Evolutionary conservation across 768 basidiomycete species (phyloP), one percentile per base, ranked within the genome.

Genomic region (Lepiota venenata): DNA sequence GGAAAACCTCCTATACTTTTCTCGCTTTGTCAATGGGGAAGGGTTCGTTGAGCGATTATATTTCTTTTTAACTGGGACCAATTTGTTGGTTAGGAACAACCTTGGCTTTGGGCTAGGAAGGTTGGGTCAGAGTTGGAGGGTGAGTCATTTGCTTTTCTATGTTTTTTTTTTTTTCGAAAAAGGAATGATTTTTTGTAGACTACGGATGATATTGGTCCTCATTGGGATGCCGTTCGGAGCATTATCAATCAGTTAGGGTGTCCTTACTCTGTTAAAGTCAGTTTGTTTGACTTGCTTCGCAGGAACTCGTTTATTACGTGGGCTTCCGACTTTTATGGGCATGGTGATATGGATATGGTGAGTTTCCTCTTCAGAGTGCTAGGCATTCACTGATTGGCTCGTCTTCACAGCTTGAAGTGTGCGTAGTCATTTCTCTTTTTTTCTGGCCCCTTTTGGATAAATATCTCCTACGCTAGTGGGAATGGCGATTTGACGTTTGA

Each of bases 331-430:
- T 87, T 86, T 61, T 85, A 82, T 57, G 84, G 84, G 12, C 79
- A 79, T 55, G 85, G 84, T 55, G 85, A 87, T 62, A 71, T 88
- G 71, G 85, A 87, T 64, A 84, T 87, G 49, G 84, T 85, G 56
- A 20, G 71, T 58, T 3, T 25, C 53, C 16, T 37, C 35, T 43
- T 2, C 37, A n/a, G 18, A 25, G 12, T 36, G 14, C 14, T 40
- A n/a, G 25, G 25, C n/a, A n/a, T n/a, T n/a, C n/a, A n/a, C 52
- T 58, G 27, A 52, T 50, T n/a, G 20, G 7, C 21, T 45, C 6
- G 45, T 35, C 59, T 40, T 42, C 45, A 35, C 60, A 83, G 83
- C 70, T 83, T 52, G 81, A 84, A 75, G 63, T 84, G 81, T 82
- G 64, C 56, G 74, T 64, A 5, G 25, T 25, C 2, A 25, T 20